Base-by-base conservation (phyloP, 441 rosid genomes). In the Sinapis alba region DNA sequence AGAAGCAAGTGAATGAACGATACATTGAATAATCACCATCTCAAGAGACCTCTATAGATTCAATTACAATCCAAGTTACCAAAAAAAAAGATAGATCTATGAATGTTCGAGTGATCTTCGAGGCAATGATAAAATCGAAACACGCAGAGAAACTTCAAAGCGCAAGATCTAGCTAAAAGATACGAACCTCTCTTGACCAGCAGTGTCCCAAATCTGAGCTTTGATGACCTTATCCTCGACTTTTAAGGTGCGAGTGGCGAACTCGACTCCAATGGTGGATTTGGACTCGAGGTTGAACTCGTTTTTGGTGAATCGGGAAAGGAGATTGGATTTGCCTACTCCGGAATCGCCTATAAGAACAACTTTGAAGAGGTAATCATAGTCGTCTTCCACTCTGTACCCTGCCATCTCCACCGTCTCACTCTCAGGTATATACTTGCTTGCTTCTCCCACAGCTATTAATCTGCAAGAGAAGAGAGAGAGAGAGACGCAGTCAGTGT, bases 211-310 rank as follows among this genome's bases (percentile, higher is more conserved):
- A 78, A 81, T 81, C 76, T 81, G 84, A 78, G 84, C 79, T 76
- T 81, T 81, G 53, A 81, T 61, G 60, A 81, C 80, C 67, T 81
- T 78, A 1, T 65, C 84, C 45, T 81, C 84, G 43, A 81, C 80
- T 21, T 75, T 81, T 10, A 81, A 62, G 27, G 80, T 78, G 0
- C 80, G 77, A 63, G 84, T 81, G 3, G 84, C 84, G 72, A 81
- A 81, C 75, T 81, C 84, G 38, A 81, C 84, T 5, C 84, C 84
- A 75, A 81, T 81, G 74, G 84, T 81, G 65, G 84, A 81, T 72
- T 81, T 81, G 8, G 84, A 81, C 84, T 81, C 84, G 47, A 81
- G 84, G 8, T 74, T 81, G 12, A 81, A 81, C 79, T 81, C 84
- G 68, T 81, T 78, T 72, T 69, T 78, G 23, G 81, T 81, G 67